These are phyloP conservation scores for Hanseniaspora vineae DNA, from an alignment of 805 yeast genomes.

Conservation along the genomic window DNA sequence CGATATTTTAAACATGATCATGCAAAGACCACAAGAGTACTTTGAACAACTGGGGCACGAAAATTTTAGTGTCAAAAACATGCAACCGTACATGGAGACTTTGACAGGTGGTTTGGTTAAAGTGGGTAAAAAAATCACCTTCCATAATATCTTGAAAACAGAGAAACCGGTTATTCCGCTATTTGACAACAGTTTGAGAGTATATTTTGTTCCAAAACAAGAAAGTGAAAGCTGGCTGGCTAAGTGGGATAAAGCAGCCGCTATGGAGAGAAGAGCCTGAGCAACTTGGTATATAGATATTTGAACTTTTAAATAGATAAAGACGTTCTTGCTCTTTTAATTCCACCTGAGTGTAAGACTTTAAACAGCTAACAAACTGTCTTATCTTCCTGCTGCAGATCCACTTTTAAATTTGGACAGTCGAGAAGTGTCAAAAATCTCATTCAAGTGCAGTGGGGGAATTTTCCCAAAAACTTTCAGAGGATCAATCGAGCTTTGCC, in stretches of 20 bases:
- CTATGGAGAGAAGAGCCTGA: conserved; percentile 34
- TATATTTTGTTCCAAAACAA: conserved; percentile 68
- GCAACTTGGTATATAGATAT: no score
- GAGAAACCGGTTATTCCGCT: conserved; percentile 58
- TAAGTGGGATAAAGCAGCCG: conserved; percentile 50
- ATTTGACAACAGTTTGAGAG: conserved; percentile 57
- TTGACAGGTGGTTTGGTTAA: conserved; percentile 72
- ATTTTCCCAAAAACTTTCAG: conserved; percentile 62
- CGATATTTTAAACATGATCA: conserved; percentile 47
- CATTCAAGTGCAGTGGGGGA: conserved; percentile 55
- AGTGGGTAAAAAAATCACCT: conserved; percentile 62
- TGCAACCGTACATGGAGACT: conserved; percentile 76
- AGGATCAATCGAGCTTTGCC: conserved; percentile 48
- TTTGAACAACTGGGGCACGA: conserved; percentile 38
- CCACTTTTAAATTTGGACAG: conserved; percentile 40
- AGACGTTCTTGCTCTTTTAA: neutral
- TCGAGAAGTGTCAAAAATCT: conserved; percentile 42
- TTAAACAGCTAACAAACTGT: neutral
- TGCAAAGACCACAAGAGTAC: conserved; percentile 59
- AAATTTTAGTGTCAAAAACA: conserved; percentile 42
- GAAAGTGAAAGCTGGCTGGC: conserved; percentile 54
- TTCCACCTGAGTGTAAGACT: no score
- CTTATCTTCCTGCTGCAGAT: conserved; percentile 33
- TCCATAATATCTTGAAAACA: conserved; percentile 51
- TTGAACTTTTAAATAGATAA: neutral